These are phyloP conservation scores for Ustilago shanxiensis DNA, from an alignment of 1,284 basidiomycete species.

Conservation along the genomic window DNA sequence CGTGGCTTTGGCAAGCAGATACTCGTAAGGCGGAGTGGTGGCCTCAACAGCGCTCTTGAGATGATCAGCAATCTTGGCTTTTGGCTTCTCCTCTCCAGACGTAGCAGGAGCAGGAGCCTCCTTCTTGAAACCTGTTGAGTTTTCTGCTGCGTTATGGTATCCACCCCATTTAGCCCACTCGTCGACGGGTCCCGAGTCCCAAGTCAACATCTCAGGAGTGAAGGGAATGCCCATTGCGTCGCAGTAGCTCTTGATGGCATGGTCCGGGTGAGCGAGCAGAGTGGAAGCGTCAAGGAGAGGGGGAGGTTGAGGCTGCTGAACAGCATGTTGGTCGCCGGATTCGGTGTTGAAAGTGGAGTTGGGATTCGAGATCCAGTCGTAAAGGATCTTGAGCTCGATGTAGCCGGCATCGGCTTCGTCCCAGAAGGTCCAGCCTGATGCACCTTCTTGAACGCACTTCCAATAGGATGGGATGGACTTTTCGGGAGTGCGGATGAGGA, in stretches of 20 bases:
- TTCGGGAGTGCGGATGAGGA: conserved; percentile 66
- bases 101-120: conserved; percentile 29
- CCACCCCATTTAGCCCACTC: conserved; percentile 66
- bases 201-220: conserved; percentile 58
- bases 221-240: conserved; percentile 63
- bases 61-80: conserved; percentile 53
- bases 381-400: conserved; percentile 60
- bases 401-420: conserved; percentile 65
- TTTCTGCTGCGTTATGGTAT: conserved; percentile 65
- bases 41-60: conserved; percentile 47
- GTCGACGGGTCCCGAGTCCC: conserved; percentile 63
- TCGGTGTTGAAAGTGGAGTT: conserved; percentile 60
- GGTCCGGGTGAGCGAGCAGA: conserved; percentile 57
- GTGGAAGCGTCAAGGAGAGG: conserved; percentile 62
- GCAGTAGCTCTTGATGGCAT: conserved; percentile 60
- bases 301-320: conserved; percentile 57
- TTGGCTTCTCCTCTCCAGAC: conserved; percentile 31
- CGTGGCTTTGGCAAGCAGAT: conserved; percentile 43
- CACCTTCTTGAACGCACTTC: conserved; percentile 65
- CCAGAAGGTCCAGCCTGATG: conserved; percentile 66
- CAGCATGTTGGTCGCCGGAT: conserved; percentile 26
- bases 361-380: conserved; percentile 65
- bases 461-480: conserved; percentile 65
- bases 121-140: conserved; percentile 63
- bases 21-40: conserved; percentile 45